These are phyloP conservation scores for Anaeramoeba flamelloides DNA, from an alignment of 78 protist species.

Conservation along the genomic window DNA sequence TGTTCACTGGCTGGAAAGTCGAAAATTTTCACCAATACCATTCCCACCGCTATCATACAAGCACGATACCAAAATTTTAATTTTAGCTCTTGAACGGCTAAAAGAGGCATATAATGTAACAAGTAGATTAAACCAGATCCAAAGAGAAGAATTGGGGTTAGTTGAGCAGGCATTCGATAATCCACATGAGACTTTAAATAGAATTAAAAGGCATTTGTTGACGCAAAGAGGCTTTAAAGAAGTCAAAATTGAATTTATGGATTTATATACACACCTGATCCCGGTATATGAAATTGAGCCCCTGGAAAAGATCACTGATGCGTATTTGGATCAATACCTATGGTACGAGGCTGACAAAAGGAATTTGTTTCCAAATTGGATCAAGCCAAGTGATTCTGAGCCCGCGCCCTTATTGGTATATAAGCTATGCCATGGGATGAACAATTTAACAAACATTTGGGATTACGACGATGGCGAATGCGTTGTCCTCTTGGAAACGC, in stretches of 20 bases:
- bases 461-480: constrained; percentile 39
- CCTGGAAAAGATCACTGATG: constrained; percentile 99
- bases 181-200: constrained; percentile 90
- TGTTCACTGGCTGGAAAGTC: constrained; percentile 90
- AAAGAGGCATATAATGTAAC: constrained; percentile 84
- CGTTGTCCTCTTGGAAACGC: constrained; percentile 64
- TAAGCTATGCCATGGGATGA: constrained; percentile 98
- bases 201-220: constrained; percentile 93
- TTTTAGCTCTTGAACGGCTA: constrained; percentile 89
- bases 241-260: constrained; percentile 89
- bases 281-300: constrained; percentile 97
- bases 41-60: constrained; percentile 96
- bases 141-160: constrained; percentile 90
- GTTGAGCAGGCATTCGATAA: constrained; percentile 98
- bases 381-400: constrained; percentile 98
- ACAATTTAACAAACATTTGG: constrained; percentile 78
- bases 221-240: constrained; percentile 93
- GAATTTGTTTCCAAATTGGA: constrained; percentile 96
- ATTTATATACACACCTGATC: constrained; percentile 75
- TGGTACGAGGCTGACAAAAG: constrained; percentile 98
- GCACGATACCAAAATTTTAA: constrained; percentile 96
- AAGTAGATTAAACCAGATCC: constrained; percentile 75
- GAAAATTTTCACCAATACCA: constrained; percentile 86
- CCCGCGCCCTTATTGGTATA: constrained; percentile 96
- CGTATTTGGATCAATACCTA: constrained; percentile 97